These are phyloP conservation scores for Simplicillium sp. DNA, from an alignment of 2,329 filamentous ascomycete genomes.

Conservation along the genomic window DNA sequence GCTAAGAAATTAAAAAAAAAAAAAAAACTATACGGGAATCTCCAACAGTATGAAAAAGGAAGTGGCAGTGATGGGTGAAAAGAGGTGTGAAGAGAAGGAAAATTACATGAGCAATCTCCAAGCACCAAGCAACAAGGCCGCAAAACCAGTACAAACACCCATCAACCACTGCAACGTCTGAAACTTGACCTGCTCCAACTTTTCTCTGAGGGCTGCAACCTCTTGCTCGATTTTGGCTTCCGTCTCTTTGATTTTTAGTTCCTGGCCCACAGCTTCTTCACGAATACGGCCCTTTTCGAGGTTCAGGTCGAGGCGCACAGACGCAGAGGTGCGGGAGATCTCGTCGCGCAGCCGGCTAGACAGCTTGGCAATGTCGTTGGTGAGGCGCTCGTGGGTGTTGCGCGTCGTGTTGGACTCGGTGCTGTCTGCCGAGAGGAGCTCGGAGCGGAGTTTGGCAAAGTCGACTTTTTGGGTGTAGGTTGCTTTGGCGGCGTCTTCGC, in stretches of 20 bases:
- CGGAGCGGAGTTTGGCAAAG: conserved; percentile 92
- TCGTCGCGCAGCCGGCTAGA: conserved; percentile 85
- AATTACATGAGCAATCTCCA: conserved; percentile 58
- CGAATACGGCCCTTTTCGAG: conserved; percentile 93
- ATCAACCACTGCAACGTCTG: conserved; percentile 97
- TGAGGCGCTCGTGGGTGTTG: conserved; percentile 81
- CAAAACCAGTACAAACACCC: conserved; percentile 65
- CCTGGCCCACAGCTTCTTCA: conserved; percentile 92
- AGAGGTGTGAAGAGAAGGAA: too few relatives aligned
- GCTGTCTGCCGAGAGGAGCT: conserved; percentile 84
- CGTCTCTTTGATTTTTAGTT: conserved; percentile 97
- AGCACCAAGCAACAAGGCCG: conserved; percentile 57
- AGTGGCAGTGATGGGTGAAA: too few relatives aligned
- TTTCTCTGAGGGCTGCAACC: conserved; percentile 79
- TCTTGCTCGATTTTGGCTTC: conserved; percentile 98
- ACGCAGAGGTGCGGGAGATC: conserved; percentile 87
- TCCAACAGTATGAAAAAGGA: too few relatives aligned
- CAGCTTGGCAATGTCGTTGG: conserved; percentile 90
- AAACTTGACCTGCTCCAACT: conserved; percentile 96
- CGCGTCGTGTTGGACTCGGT: conserved; percentile 85
- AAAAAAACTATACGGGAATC: too few relatives aligned
- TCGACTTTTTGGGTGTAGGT: conserved; percentile 87
- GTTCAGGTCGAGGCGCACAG: conserved; percentile 85
- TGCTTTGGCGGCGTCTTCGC: conserved; percentile 81
- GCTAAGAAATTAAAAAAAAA: too few relatives aligned